phyloP scores from a whole-genome alignment of 2,329 filamentous ascomycete genomes.

The Byssoonygena ceratinophila region DNA sequence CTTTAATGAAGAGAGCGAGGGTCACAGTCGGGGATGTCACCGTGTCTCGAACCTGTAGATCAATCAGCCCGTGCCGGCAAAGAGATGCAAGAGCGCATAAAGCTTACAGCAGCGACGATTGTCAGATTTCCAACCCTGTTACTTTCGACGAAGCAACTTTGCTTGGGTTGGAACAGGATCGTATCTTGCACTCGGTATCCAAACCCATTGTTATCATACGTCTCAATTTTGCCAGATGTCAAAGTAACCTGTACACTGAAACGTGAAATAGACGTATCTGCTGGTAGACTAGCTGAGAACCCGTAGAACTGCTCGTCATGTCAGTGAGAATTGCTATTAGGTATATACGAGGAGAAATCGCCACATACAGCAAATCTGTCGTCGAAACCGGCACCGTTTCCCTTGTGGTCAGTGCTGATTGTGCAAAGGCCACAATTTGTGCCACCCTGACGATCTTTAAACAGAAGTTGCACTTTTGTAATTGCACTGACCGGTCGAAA shows the following conservation, averaged over 20 bases:
- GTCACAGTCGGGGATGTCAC: constrained; percentile 3
- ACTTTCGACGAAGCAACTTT: constrained; percentile 11
- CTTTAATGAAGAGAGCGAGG: constrained; percentile 10
- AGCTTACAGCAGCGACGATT: constrained; percentile 13
- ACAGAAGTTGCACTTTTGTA: constrained; percentile 9
- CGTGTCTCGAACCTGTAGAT: constrained; percentile 9
- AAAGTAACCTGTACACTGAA: constrained; percentile 9
- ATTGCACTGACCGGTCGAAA: constrained; percentile 6
- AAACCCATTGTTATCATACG: constrained; percentile 11
- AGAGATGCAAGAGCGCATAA: background rate
- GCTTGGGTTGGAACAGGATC: constrained; percentile 13
- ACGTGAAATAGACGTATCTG: constrained; percentile 9
- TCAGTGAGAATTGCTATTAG: background rate
- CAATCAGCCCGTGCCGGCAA: constrained; percentile 1
- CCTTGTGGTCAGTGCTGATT: constrained; percentile 12
- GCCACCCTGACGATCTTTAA: constrained; percentile 11
- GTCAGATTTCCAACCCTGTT: constrained; percentile 6
- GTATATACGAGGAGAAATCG: background rate
- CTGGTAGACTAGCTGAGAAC: constrained; percentile 8
- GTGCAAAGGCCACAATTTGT: constrained; percentile 11
- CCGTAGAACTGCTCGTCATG: constrained; percentile 11
- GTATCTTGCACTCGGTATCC: constrained; percentile 14
- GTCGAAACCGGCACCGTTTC: constrained; percentile 11
- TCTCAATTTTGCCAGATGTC: background rate
- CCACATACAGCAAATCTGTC: constrained; percentile 12